These are phyloP conservation scores for Ustilago xerochloae DNA, from an alignment of 1,284 basidiomycete species.

Conservation along the genomic window DNA sequence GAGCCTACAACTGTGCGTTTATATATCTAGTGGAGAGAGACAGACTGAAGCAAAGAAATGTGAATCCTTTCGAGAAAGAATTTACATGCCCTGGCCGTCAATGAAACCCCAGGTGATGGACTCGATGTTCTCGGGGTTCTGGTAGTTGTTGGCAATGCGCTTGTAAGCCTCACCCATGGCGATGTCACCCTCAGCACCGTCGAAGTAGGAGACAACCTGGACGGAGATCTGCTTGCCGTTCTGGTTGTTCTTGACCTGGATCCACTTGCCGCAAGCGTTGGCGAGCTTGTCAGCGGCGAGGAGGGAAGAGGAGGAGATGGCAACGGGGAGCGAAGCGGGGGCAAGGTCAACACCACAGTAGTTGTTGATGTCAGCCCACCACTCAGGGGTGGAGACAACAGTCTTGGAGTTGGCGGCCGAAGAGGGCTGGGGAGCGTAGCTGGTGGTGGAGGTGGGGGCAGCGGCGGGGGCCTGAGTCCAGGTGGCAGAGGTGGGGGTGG, in stretches of 20 bases:
- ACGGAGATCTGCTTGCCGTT: conserved; percentile 57
- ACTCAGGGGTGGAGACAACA: conserved; percentile 47
- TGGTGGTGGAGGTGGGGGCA: conserved; percentile 15
- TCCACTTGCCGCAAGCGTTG: conserved; percentile 54
- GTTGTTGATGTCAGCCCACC: conserved; percentile 45
- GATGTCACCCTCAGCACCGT: conserved; percentile 39
- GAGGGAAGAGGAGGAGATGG: conserved; percentile 45
- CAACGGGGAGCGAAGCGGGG: conserved; percentile 42
- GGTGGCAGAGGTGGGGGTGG: conserved; percentile 24
- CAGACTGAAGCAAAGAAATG: not conserved
- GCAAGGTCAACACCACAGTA: conserved; percentile 36
- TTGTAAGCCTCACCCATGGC: conserved; percentile 52
- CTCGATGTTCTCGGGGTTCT: conserved; percentile 44
- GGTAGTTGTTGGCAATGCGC: conserved; percentile 42
- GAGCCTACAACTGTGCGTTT: conserved; percentile 28
- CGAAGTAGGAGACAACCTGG: conserved; percentile 46
- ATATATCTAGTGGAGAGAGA: conserved; percentile 2
- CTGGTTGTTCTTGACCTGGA: conserved; percentile 55
- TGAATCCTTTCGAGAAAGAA: not conserved
- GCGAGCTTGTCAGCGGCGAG: conserved; percentile 41
- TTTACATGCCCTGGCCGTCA: conserved; percentile 52
- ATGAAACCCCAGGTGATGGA: conserved; percentile 58
- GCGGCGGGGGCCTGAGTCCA: conserved; percentile 12
- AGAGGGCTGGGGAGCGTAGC: conserved; percentile 39
- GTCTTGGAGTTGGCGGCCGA: conserved; percentile 36